phyloP scores from a whole-genome alignment of 2,329 filamentous ascomycete genomes.

The Pseudogymnoascus sp. region DNA sequence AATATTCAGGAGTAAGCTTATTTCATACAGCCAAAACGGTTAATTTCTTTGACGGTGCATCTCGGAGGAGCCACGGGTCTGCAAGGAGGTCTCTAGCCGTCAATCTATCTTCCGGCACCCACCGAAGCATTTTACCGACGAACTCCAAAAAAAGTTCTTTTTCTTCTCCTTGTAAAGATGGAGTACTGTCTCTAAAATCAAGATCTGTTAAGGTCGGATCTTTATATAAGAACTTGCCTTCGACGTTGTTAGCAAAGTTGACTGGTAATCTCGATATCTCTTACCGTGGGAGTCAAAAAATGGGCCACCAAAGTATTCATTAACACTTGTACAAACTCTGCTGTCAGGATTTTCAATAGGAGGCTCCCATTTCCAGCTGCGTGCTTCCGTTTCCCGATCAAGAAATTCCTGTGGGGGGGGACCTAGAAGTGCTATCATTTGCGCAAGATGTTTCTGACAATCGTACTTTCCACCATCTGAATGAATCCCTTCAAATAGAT shows the following conservation, averaged over 20 bases:
- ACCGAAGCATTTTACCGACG: slow-evolving; percentile 26
- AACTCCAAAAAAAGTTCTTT: slow-evolving; percentile 28
- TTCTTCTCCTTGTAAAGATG: slow-evolving; percentile 25
- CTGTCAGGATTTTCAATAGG: slow-evolving; percentile 20
- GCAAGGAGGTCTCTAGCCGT: slow-evolving; percentile 27
- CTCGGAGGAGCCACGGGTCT: slow-evolving; percentile 23
- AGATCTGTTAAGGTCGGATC: not conserved
- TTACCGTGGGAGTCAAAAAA: slow-evolving; percentile 26
- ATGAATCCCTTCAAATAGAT: slow-evolving; percentile 11
- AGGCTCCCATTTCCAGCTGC: slow-evolving; percentile 27
- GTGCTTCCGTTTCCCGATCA: slow-evolving; percentile 23
- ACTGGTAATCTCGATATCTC: not conserved
- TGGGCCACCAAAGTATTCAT: slow-evolving; percentile 28
- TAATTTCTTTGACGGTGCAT: not conserved
- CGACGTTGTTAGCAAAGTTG: not conserved
- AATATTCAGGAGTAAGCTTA: not conserved
- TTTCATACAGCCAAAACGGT: not conserved
- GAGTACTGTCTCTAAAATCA: slow-evolving; percentile 17
- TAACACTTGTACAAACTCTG: slow-evolving; percentile 23
- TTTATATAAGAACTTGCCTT: not conserved
- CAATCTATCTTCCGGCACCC: slow-evolving; percentile 26
- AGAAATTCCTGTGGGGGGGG: slow-evolving; percentile 30
- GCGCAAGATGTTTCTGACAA: slow-evolving; percentile 31
- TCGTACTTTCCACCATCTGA: slow-evolving; percentile 22
- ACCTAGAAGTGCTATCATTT: slow-evolving; percentile 35